Base-by-base conservation (phyloP, 768 basidiomycete genomes). In the Auriscalpium vulgare region DNA sequence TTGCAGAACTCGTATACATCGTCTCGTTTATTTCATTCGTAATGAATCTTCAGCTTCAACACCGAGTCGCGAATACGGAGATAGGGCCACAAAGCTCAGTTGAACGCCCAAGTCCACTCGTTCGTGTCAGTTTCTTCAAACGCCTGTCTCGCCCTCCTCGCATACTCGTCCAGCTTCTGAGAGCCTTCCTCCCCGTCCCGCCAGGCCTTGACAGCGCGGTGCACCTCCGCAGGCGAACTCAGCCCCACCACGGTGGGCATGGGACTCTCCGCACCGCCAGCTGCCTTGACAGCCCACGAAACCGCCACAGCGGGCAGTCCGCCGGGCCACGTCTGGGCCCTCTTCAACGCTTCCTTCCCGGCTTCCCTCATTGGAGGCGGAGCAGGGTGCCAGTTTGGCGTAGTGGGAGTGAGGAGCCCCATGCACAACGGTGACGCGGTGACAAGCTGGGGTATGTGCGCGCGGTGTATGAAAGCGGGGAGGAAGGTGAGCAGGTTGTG, bases 371-470 rank as follows among this genome's bases (percentile, higher is more conserved):
- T 57, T 11, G 64, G 69, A 13, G 68, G 63, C 17, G 89, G 78
- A 7, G 89, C 88, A 14, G 91, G 89, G 65, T 93, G 90, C 91
- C 91, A 94, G 2, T 68, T 11, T 1, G 87, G 86, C 2, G 78
- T 75, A 1, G 66, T 67, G 3, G 74, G 55, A 0, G 83, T 82
- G 37, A 95, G 76, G 3, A 94, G 78, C 0, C 85, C 86, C 91
- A 94, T 94, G 66, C 80, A 85, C 52, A 95, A 75, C 8, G 92
- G 92, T 2, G 91, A 91, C 1, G 92, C 92, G 2, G 85, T 74
- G 51, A 92, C 53, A 34, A 95, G 74, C 54, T 89, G 87, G 54
- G 69, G 66, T 46, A 95, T 78, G 50, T 79, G 72, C 0, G 89
- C 90, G 21, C 86, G 84, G 17, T 71, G 66, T 59, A 74, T 73